Conservation (phyloP, 2,329 filamentous ascomycete genomes). For the Colletotrichum siamense region DNA sequence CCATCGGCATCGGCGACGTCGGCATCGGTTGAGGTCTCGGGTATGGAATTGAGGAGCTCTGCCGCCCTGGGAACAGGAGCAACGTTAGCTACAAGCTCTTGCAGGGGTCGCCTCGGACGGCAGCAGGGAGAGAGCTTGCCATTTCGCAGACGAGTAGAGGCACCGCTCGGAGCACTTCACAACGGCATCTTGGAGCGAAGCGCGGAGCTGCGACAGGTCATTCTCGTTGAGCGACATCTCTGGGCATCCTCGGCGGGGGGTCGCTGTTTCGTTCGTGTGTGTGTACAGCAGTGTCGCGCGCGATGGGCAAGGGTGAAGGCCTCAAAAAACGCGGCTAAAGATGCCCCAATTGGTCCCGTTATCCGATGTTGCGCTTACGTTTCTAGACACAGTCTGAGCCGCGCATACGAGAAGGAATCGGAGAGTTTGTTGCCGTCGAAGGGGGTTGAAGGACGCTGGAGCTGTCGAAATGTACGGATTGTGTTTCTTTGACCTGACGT, state of each 20-base stretch:
- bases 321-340: neutral
- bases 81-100: constrained; percentile 12
- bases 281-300: neutral
- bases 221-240: constrained; percentile 60
- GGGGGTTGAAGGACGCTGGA: neutral
- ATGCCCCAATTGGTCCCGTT: neutral
- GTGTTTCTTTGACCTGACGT: constrained; percentile 20
- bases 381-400: neutral
- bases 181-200: constrained; percentile 82
- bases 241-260: constrained; percentile 10
- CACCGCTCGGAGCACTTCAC: constrained; percentile 93
- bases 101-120: neutral
- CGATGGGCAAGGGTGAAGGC: neutral
- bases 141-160: constrained; percentile 96
- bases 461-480: constrained; percentile 10
- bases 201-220: constrained; percentile 69
- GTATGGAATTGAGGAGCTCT: constrained; percentile 87
- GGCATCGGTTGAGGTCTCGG: constrained; percentile 61
- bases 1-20: constrained; percentile 45
- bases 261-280: neutral
- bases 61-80: constrained; percentile 71
- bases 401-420: neutral
- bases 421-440: neutral
- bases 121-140: constrained; percentile 56
- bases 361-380: neutral